phyloP scores from a whole-genome alignment of 2,329 filamentous ascomycete species.

The Fusarium sarcochroum region DNA sequence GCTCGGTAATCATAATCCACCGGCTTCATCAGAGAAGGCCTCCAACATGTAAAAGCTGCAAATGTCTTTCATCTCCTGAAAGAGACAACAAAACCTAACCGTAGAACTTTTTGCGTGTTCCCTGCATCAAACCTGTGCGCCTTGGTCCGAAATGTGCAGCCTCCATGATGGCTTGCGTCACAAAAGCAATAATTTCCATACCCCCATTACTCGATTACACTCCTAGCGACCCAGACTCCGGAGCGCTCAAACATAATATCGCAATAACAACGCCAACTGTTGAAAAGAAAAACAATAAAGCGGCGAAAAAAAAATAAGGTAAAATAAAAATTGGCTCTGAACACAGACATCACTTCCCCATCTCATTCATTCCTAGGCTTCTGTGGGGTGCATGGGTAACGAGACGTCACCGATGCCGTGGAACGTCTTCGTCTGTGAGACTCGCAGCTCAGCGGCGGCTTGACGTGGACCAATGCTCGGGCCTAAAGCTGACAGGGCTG shows the following conservation, averaged over 20 bases:
- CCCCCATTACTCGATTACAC: conserved; percentile 33
- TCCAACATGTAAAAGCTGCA: conserved; percentile 1
- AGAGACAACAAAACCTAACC: conserved; percentile 16
- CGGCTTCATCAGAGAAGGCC: conserved; percentile 12
- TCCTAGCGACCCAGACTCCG: conserved; percentile 42
- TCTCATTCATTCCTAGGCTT: conserved; percentile 3
- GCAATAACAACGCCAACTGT: conserved; percentile 36
- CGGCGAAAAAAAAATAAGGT: background rate
- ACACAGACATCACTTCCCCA: conserved; percentile 8
- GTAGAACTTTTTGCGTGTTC: conserved; percentile 36
- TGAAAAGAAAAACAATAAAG: conserved; percentile 17
- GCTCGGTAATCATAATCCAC: conserved; percentile 9
- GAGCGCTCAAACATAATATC: conserved; percentile 29
- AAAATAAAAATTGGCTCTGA: background rate
- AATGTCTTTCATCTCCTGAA: conserved; percentile 3
- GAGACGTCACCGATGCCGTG: conserved; percentile 28
- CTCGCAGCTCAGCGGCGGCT: conserved; percentile 47
- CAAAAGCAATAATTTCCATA: conserved; percentile 22
- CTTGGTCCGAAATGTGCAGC: conserved; percentile 26
- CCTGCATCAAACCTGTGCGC: conserved; percentile 38
- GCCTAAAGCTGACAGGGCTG: conserved; percentile 73
- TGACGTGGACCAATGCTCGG: conserved; percentile 67
- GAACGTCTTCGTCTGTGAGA: conserved; percentile 20
- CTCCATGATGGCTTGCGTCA: conserved; percentile 24
- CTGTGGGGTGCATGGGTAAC: conserved; percentile 19